Percentiles rank a stretch among this genome's conserved stretches.
These are phyloP conservation scores for Mycena venus DNA, from an alignment of 768 basidiomycete genomes.

Conservation along the genomic window DNA sequence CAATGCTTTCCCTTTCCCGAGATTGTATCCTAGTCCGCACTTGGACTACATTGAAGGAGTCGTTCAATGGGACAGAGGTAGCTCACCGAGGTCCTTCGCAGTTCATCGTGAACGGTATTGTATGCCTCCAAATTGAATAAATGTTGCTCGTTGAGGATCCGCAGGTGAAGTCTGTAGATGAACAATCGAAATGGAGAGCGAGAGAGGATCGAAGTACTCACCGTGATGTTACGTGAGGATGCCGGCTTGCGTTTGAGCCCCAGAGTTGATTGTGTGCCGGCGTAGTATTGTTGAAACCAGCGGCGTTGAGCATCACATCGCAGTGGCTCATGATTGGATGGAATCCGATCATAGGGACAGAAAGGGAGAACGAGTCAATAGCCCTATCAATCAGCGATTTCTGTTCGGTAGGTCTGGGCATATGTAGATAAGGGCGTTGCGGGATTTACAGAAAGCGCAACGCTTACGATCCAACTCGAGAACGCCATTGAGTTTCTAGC, in stretches of 20 bases:
- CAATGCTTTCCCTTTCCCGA: slow-evolving; percentile 14
- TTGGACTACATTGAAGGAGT: background rate
- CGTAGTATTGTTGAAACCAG: slow-evolving; percentile 5
- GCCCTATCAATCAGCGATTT: slow-evolving; percentile 15
- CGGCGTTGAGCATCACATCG: slow-evolving; percentile 8
- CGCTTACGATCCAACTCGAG: slow-evolving; percentile 6
- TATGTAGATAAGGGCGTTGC: slow-evolving; percentile 9
- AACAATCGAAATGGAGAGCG: slow-evolving; percentile 10
- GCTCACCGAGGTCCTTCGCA: slow-evolving; percentile 13
- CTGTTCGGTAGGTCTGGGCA: slow-evolving; percentile 8
- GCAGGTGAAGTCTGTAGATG: slow-evolving; percentile 12
- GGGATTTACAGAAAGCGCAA: slow-evolving; percentile 4
- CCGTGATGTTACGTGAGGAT: slow-evolving; percentile 16
- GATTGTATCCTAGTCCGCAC: slow-evolving; percentile 14
- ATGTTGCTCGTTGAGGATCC: slow-evolving; percentile 14
- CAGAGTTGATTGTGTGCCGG: slow-evolving; percentile 15
- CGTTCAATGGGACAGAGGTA: slow-evolving; percentile 7
- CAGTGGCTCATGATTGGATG: slow-evolving; percentile 16
- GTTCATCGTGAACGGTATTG: slow-evolving; percentile 13
- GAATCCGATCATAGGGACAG: slow-evolving; percentile 15
- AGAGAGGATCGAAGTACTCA: slow-evolving; percentile 12
- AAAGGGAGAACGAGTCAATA: slow-evolving; percentile 16
- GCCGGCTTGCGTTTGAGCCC: slow-evolving; percentile 9
- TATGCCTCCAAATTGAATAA: slow-evolving; percentile 15
- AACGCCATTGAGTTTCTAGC: slow-evolving; percentile 10